Evolutionary conservation across 345 rosid species (phyloP).

Genomic region (Mallotus nudiflorus): DNA sequence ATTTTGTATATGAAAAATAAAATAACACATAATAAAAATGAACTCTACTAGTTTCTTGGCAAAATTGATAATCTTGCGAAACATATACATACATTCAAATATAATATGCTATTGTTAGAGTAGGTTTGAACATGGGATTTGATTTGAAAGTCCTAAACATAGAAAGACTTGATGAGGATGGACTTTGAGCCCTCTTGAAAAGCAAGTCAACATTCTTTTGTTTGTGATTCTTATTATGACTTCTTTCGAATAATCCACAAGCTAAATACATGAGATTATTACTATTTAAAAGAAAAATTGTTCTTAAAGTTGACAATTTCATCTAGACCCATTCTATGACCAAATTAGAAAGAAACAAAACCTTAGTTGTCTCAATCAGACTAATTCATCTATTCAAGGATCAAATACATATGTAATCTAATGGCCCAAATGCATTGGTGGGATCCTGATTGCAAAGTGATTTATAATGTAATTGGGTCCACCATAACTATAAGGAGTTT

Average conservation of each 20-base stretch:
- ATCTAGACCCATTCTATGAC: not conserved
- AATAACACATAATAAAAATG: too few species aligned
- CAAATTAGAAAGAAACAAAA: not conserved
- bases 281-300: not conserved
- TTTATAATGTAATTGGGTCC: too few species aligned
- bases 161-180: constrained; percentile 1
- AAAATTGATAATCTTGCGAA: too few species aligned
- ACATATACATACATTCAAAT: too few species aligned
- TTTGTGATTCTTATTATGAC: not conserved
- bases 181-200: not conserved
- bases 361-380: not conserved
- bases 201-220: constrained; percentile 5
- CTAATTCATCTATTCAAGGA: not conserved
- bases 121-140: too few species aligned
- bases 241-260: not conserved
- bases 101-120: too few species aligned
- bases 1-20: too few species aligned
- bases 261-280: not conserved
- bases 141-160: not conserved
- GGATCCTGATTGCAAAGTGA: not conserved
- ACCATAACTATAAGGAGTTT: too few species aligned
- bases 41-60: too few species aligned
- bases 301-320: not conserved
- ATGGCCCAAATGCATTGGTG: not conserved
- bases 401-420: not conserved